Base-by-base conservation (phyloP, 441 rosid genomes). In the Croton laevigatus region DNA sequence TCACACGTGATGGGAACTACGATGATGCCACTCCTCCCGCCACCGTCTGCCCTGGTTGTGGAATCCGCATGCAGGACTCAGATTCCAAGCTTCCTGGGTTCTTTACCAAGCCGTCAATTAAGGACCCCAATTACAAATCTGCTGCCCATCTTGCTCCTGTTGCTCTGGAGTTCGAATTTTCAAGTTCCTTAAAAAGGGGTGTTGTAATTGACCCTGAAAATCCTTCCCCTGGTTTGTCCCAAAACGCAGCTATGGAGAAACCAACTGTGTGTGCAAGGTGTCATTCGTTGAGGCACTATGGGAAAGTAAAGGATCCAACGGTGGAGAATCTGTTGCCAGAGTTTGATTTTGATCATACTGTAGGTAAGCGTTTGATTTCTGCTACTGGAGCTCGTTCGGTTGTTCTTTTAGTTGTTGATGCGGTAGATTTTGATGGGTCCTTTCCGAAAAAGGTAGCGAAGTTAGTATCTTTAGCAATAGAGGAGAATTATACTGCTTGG, bases 261-360 rank as follows among this genome's bases (percentile, higher is more conserved):
- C 96, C 90, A 0, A 69, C 87, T 54, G 98, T 94, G 14, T 94
- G 98, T 37, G 85, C 87, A 0, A 86, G 97, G 71, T 94, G 97
- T 70, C 98, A 94, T 71, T 91, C 97, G 5, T 80, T 94, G 65
- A 87, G 97, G 48, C 91, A 90, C 46, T 94, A 94, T 44, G 97
- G 97, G 58, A 91, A 71, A 83, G 98, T 94, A 67, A 90, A 87
- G 78, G 96, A 94, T 74, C 86, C 88, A n/a, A 76, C 81, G 0
- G 81, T 87, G 73, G 98, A 94, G 86, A 91, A 94, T 80, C 76
- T 91, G 55, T 78, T 94, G 81, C 98, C 97, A 6, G 98, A 94
- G 60, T 91, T 94, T 63, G 98, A 94, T 80, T 94, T 94, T 55
- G 85, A 87, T 73, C 88, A 88, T 65, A 89, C 96, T 0, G 93